Conservation (phyloP, 352 stramenopile genomes). For the Globisporangium echinulatum region DNA sequence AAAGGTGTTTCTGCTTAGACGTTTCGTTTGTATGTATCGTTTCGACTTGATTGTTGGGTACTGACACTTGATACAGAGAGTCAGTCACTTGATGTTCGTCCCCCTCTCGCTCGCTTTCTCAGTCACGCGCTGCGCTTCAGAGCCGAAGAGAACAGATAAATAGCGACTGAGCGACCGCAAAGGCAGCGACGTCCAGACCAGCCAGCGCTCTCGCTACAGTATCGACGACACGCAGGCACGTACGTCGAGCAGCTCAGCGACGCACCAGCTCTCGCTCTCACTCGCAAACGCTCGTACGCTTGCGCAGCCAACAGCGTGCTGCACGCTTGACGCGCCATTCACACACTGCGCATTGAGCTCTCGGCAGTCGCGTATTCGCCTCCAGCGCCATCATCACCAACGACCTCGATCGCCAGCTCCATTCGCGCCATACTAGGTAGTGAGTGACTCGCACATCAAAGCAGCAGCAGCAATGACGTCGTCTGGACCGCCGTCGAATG, state of each 20-base stretch:
- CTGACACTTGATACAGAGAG: no score
- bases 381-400: not conserved
- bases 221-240: conserved; percentile 1
- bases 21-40: not conserved
- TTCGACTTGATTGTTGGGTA: not conserved
- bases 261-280: no score
- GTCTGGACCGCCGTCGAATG: conserved; percentile 23
- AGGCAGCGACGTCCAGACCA: not conserved
- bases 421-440: no score
- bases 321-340: not conserved
- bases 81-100: no score
- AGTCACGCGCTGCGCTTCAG: no score
- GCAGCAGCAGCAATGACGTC: conserved; percentile 41
- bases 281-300: not conserved
- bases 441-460: not conserved
- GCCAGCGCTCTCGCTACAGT: not conserved
- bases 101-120: no score
- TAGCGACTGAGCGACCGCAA: no score
- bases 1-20: not conserved
- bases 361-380: not conserved
- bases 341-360: not conserved
- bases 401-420: no score
- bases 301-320: not conserved
- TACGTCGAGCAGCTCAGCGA: conserved; percentile 1
- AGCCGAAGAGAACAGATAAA: no score